Base-by-base conservation (phyloP, 345 rosid genomes). In the Hevea brasiliensis region DNA sequence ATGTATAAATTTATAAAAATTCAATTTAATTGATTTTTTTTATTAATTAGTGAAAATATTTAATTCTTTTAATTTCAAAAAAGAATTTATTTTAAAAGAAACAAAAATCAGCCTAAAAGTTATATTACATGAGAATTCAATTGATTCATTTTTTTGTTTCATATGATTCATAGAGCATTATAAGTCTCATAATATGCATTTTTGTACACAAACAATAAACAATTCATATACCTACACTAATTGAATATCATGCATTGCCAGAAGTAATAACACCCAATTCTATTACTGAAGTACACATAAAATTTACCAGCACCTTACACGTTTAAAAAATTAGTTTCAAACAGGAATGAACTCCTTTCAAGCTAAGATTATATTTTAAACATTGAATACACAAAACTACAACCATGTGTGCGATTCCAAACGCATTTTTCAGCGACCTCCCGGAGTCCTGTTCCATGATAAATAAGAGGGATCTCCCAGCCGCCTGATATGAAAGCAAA, bases 371-470 rank as follows among this genome's bases (percentile, higher is more conserved):
- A 54, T 53, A 70, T 27, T 50, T 61, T 68, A 24, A 18, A 60
- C 47, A 26, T 50, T 35, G 21, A 32, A 20, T 27, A 59, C 18
- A 24, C 15, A 29, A 47, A 13, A 71, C n/a, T 61, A 70, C 67
- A 71, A 12, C 24, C 24, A 29, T 41, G 14, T 3, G 32, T 3
- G 66, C 27, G 13, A n/a, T 60, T 58, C 35, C 60, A 4, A 26
- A 5, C 18, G 21, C 50, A 32, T 44, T 54, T 61, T 15, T 79
- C 58, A 79, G 59, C 74, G 68, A 11, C 75, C 92, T 32, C 93
- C 89, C 1, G 98, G 96, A 70, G 75, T 86, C 80, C 93, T 89
- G 83, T 92, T 92, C 99, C 99, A 95, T n/a, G 98, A 91, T 79
- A 95, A 76, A 77, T 92, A 92, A 3, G 98, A 83, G 21, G 99